Evolutionary conservation across 331 rosid genomes (phyloP), one percentile per base, ranked within the genome.

Genomic region (Malus hybrid): DNA sequence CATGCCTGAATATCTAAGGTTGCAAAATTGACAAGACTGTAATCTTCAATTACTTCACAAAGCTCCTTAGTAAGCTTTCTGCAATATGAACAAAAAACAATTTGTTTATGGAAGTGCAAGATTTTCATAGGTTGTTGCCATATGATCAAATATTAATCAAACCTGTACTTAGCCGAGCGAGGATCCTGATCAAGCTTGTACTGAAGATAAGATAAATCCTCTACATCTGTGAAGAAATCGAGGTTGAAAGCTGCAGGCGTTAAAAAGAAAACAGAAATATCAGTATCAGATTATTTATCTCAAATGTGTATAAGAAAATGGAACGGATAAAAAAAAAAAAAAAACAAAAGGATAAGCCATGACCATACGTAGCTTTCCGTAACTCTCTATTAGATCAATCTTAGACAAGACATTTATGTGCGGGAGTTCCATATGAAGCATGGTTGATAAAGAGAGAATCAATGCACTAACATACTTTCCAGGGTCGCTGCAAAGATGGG

Each of bases 401-500:
- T 91, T 93, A 61, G 98, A 93, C 79, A 93, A 80, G 50, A 93
- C 96, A 75, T 91, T 91, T 76, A 93, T 12, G 79, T 93, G 97
- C 15, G 98, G 98, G 65, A 93, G 95, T 78, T 93, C 98, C 82
- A 93, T 72, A 83, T 93, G 98, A 36, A 93, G 83, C 98, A 90
- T 91, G 64, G 97, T 91, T 34, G 98, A 91, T 80, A 91, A 74
- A 81, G 97, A 86, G 83, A 93, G 93, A 77, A 91, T 85, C 90
- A 93, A 81, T 33, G 96, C 93, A 77, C 97, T 93, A 46, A 88
- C 83, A 80, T 93, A 93, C 85, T 93, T 93, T 65, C 93, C 97
- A 76, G 98, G 90, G 86, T 93, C 98, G 73, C 97, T 85, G 82
- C 98, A 91, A 85, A 93, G 97, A 83, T 93, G 97, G 62, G 97